Conservation (phyloP, 2,329 filamentous ascomycete genomes). For the Exserohilum turcica region DNA sequence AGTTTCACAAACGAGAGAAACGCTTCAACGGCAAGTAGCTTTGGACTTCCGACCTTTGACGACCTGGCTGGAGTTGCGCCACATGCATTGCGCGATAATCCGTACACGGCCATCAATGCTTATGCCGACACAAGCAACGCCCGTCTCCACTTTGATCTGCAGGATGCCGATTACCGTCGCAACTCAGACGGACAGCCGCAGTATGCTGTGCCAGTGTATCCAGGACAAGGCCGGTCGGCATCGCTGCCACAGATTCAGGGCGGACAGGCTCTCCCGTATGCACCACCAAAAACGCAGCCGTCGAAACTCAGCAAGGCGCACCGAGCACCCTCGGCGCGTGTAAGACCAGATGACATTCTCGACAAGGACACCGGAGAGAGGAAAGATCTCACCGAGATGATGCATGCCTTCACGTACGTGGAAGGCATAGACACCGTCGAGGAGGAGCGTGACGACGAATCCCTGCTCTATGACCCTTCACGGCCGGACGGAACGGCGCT, state of each 20-base stretch:
- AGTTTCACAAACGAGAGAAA: conserved; percentile 29
- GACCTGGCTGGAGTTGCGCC: conserved; percentile 13
- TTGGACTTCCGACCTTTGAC: conserved; percentile 18
- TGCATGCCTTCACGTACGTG: conserved; percentile 39
- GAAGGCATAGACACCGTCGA: conserved; percentile 30
- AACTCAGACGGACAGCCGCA: conserved; percentile 34
- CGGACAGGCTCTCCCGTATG: conserved; percentile 6
- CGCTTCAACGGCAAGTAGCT: conserved; percentile 11
- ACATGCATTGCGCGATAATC: conserved; percentile 22
- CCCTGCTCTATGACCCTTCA: conserved; percentile 29
- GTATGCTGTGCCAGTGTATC: conserved; percentile 28
- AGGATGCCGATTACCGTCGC: conserved; percentile 27
- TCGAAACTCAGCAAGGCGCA: conserved; percentile 32
- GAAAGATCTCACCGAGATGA: conserved; percentile 42
- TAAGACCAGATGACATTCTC: conserved; percentile 28
- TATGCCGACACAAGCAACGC: conserved; percentile 1
- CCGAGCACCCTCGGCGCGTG: conserved; percentile 19
- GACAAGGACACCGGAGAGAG: conserved; percentile 41
- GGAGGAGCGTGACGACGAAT: conserved; percentile 19
- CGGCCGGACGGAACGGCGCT: conserved; percentile 32
- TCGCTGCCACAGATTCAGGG: conserved; percentile 23
- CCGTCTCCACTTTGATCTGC: conserved; percentile 5
- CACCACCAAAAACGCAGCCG: conserved; percentile 16
- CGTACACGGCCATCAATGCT: conserved; percentile 22
- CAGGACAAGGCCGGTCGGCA: conserved; percentile 18